phyloP scores from a whole-genome alignment of 176 grass and related monocot genomes.

The Carex scoparia region DNA sequence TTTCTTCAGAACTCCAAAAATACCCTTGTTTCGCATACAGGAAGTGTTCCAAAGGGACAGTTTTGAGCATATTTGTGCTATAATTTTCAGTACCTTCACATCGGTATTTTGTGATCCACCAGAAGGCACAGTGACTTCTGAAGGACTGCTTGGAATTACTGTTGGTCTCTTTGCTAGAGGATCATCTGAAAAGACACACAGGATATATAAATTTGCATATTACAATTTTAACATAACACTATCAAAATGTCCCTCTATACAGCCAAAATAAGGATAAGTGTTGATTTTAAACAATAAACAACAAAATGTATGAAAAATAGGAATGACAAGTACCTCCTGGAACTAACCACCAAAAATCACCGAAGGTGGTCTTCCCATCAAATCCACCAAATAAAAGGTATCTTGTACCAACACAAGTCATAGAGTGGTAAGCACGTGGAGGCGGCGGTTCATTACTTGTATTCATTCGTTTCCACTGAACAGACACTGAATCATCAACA shows the following conservation, averaged over 20 bases:
- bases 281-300: not conserved
- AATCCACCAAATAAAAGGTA: conserved; percentile 98
- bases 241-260: not conserved
- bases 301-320: not conserved
- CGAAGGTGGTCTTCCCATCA: conserved; percentile 94
- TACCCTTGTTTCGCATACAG: not conserved
- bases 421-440: conserved; percentile 90
- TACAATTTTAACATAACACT: not conserved
- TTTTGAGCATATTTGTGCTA: not conserved
- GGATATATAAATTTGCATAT: not conserved
- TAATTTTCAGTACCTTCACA: conserved; percentile 45
- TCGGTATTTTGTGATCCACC: conserved; percentile 30
- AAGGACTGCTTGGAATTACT: conserved; percentile 33
- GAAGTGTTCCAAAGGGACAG: not conserved
- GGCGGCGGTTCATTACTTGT: conserved; percentile 67
- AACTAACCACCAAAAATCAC: conserved; percentile 98
- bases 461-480: conserved; percentile 82
- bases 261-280: not conserved
- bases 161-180: conserved; percentile 66
- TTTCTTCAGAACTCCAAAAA: not conserved
- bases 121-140: conserved; percentile 30
- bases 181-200: conserved; percentile 57
- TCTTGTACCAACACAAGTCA: conserved; percentile 64
- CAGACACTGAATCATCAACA: conserved; percentile 60
- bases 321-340: conserved; percentile 63